phyloP scores from a whole-genome alignment of 2,329 filamentous ascomycete genomes.

The Apiospora arundinis region DNA sequence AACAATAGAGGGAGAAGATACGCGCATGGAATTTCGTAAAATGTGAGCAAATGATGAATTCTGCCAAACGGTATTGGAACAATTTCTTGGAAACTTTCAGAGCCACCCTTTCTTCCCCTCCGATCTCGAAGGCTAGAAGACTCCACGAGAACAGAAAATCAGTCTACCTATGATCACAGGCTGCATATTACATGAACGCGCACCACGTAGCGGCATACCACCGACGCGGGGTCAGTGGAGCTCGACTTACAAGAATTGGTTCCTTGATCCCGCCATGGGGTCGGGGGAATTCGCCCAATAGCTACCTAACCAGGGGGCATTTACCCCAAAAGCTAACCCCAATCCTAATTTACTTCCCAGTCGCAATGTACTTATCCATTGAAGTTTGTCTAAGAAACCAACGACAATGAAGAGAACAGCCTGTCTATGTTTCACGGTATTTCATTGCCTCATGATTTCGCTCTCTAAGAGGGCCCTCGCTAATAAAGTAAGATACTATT shows the following conservation, averaged over 20 bases:
- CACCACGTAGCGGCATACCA: not conserved
- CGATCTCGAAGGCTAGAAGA: not conserved
- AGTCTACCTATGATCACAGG: not conserved
- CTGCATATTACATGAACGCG: not conserved
- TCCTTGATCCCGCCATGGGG: not conserved
- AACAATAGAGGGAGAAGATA: not conserved
- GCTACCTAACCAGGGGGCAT: too few relatives aligned
- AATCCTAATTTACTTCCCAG: not conserved
- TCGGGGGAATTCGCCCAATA: not conserved
- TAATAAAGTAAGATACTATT: too few relatives aligned
- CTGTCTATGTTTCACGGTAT: too few relatives aligned
- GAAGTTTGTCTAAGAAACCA: too few relatives aligned
- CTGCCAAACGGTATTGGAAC: too few relatives aligned
- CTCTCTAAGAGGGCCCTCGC: too few relatives aligned
- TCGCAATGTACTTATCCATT: not conserved
- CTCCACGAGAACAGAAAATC: not conserved
- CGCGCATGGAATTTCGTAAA: not conserved
- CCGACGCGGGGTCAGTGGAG: slow-evolving; percentile 9
- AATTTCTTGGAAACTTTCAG: not conserved
- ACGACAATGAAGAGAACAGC: too few relatives aligned
- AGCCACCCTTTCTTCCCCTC: not conserved
- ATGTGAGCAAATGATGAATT: not conserved
- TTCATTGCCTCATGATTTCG: too few relatives aligned
- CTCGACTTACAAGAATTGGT: not conserved
- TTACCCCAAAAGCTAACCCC: slow-evolving; percentile 15